Conservation (phyloP, 2,329 filamentous ascomycete genomes). For the Pezicula carpinea region DNA sequence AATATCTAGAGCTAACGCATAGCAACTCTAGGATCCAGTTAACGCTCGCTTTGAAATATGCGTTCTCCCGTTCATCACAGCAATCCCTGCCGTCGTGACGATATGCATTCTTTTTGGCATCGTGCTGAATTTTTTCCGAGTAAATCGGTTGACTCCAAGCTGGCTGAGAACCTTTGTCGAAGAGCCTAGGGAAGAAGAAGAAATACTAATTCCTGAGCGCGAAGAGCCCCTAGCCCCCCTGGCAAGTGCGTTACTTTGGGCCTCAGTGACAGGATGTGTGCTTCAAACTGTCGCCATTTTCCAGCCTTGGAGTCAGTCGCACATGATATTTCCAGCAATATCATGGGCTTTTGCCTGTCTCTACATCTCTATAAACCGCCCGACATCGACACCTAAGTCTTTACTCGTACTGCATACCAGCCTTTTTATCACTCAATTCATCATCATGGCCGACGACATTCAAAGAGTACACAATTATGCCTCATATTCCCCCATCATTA, state of each 20-base stretch:
- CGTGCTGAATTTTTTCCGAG: constrained; percentile 16
- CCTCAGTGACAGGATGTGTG: constrained; percentile 32
- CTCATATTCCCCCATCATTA: no score
- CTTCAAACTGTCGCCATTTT: constrained; percentile 29
- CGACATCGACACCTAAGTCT: constrained; percentile 19
- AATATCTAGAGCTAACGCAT: background rate
- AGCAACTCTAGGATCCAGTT: constrained; percentile 18
- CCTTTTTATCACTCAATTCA: constrained; percentile 19
- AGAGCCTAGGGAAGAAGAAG: constrained; percentile 33
- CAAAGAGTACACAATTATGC: background rate
- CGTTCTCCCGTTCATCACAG: constrained; percentile 22
- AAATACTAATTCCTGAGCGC: constrained; percentile 22
- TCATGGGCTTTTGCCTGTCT: constrained; percentile 22
- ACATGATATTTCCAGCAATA: constrained; percentile 27
- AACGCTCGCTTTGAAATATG: constrained; percentile 24
- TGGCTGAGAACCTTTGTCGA: constrained; percentile 49
- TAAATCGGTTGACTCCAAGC: constrained; percentile 32
- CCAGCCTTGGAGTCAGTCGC: constrained; percentile 31
- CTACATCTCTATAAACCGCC: constrained; percentile 17
- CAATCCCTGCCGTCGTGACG: constrained; percentile 23
- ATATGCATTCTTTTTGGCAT: constrained; percentile 26
- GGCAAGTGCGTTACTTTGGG: constrained; percentile 32
- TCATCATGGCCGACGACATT: constrained; percentile 28
- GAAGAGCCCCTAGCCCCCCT: constrained; percentile 23
- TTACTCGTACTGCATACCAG: constrained; percentile 16